phyloP scores from a whole-genome alignment of 106 monocot genomes.

The Dioscorea alata region DNA sequence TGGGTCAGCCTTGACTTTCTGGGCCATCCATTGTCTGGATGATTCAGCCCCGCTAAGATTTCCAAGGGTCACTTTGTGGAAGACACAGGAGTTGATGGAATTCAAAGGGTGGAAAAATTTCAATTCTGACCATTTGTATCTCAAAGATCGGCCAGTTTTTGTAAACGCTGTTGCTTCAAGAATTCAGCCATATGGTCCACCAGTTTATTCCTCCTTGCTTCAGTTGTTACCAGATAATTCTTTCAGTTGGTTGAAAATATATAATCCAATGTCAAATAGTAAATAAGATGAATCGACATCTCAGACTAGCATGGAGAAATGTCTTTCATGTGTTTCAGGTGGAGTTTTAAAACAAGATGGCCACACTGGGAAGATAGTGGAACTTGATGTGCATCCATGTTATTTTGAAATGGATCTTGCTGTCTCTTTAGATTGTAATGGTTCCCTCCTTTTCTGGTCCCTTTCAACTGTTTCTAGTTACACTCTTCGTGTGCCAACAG shows the following conservation, averaged over 20 bases:
- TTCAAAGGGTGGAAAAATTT: conserved; percentile 1
- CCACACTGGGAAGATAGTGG: conserved; percentile 58
- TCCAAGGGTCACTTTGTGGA: conserved; percentile 86
- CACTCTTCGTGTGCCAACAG: conserved; percentile 27
- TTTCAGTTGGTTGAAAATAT: conserved; percentile 49
- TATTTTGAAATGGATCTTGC: conserved; percentile 51
- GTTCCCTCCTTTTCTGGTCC: conserved; percentile 82
- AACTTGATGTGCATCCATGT: conserved; percentile 64
- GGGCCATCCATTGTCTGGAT: conserved; percentile 88
- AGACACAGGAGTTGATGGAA: conserved; percentile 38
- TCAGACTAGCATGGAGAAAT: conserved; percentile 24
- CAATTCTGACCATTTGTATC: conserved; percentile 8
- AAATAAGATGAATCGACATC: conserved; percentile 9
- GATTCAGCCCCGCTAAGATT: conserved; percentile 65
- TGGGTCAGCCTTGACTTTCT: conserved; percentile 43
- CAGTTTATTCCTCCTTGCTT: conserved; percentile 64
- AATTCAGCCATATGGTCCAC: conserved; percentile 48
- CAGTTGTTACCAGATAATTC: conserved; percentile 58
- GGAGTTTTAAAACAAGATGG: conserved; percentile 48
- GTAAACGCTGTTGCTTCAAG: conserved; percentile 60
- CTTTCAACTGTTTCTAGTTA: conserved; percentile 37
- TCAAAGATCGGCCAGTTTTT: conserved; percentile 26
- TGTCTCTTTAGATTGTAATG: conserved; percentile 77
- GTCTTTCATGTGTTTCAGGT: conserved; percentile 26
- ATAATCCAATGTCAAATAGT: conserved; percentile 15